Base-by-base conservation (phyloP, 1,139 yeast species). In the Zygosaccharomyces pseudobailii region DNA sequence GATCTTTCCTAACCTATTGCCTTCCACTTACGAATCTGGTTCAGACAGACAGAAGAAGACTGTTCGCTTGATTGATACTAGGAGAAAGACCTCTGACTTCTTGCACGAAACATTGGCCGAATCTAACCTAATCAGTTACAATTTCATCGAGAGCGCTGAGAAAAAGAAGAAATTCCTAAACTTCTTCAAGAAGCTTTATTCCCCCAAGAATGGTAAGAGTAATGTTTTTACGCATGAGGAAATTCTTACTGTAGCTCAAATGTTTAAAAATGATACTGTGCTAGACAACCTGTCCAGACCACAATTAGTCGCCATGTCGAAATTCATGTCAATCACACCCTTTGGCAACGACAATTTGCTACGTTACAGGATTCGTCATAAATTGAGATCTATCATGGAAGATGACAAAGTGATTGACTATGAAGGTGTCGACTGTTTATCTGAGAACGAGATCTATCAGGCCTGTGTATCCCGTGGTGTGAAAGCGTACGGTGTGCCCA, bases 391-490 rank as follows among this genome's bases (percentile, higher is more conserved):
- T 61, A 88, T 89, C 69, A 92, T 89, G 68, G 83, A 84, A 59
- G 98, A 92, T 68, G 98, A 92, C 67, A 83, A 85, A 62, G 84
- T 88, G 37, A 88, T 92, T 58, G 96, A 88, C 62, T 88, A 87
- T 63, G 98, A 92, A 71, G 97, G 97, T 42, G 94, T 89, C 43
- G 87, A 83, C 44, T 75, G 87, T 2, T 74, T 92, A 57, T 79
- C 94, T 4, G 76, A 84, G 27, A 82, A 82, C n/a, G 98, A 92
- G 69, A 76, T 92, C 52, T 89, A 87, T 64, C 75, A 75, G 54
- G 97, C 97, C 5, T 89, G 97, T 72, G 85, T 87, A 48, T 89
- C 94, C 45, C 81, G 98, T 69, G 98, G 98, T 65, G 88, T 92
- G 67, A 86, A 80, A 66, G 84, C 95, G 6, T 78, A 76, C 49